phyloP scores from a whole-genome alignment of 176 grass and related monocot genomes.

The Cocos nucifera region DNA sequence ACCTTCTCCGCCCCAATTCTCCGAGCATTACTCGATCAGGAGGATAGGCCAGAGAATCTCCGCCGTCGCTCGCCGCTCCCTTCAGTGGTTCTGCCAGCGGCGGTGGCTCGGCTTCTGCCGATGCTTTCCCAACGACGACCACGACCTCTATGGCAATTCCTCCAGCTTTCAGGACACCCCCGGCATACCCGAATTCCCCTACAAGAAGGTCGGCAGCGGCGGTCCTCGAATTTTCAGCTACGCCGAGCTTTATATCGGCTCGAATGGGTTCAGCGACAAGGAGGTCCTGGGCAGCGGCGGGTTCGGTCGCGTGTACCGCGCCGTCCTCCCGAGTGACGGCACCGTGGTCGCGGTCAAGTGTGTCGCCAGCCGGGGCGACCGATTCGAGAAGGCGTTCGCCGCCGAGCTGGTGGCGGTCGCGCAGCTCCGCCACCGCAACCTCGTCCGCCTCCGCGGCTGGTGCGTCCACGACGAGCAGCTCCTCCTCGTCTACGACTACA shows the following conservation, averaged over 20 bases:
- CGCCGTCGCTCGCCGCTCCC: neutral
- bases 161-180: slow-evolving; percentile 31
- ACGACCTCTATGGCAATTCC: neutral
- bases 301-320: slow-evolving; percentile 64
- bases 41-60: neutral
- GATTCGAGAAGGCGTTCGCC: slow-evolving; percentile 67
- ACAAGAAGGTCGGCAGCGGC: slow-evolving; percentile 20
- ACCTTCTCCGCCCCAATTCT: no score
- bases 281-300: slow-evolving; percentile 74
- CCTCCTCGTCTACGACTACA: slow-evolving; percentile 91
- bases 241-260: slow-evolving; percentile 78
- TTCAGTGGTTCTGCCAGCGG: slow-evolving; percentile 19
- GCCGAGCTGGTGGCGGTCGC: slow-evolving; percentile 76
- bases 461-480: slow-evolving; percentile 60
- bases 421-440: slow-evolving; percentile 73
- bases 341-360: slow-evolving; percentile 81
- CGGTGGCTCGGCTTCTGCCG: slow-evolving; percentile 16
- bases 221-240: slow-evolving; percentile 76
- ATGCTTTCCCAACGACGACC: neutral
- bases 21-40: no score
- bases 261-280: slow-evolving; percentile 61
- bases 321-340: slow-evolving; percentile 68
- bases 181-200: neutral
- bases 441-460: slow-evolving; percentile 71
- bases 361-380: slow-evolving; percentile 44